Evolutionary conservation across 495 filamentous ascomycete species (phyloP), one percentile per base, ranked within the genome.

Genomic region (Penicillium manginii): DNA sequence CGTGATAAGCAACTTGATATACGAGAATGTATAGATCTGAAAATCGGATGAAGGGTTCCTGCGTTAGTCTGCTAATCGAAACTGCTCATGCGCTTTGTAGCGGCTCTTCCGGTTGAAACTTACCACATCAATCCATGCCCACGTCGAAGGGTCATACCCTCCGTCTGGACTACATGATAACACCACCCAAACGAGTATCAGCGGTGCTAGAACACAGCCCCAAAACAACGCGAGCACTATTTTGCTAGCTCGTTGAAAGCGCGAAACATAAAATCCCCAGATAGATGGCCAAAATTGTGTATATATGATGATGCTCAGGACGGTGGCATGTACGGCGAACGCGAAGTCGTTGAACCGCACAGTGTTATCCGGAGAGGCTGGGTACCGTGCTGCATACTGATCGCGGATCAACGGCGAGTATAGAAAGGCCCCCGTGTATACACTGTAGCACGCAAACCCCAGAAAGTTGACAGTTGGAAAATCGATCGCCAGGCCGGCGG

Each of bases 321-420:
- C 33, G 12, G 90, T 75, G 18, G 89, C 93, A 71, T 97, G 93
- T 4, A 82, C 72, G 2, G 91, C 91, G 68, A 97, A 98, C 2
- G 86, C 86, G 22, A 98, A 78, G 71, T 98, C 94, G 68, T 98
- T 98, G 70, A 89, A 85, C 31, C 88, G 85, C 23, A 97, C 93
- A 0, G 92, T 96, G 1, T 93, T 89, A 31, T 88, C 85, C 14
- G 87, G 82, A 0, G 86, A 81, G 14, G 79, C 65, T 1, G 86
- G 86, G 65, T 98, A 83, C 31, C 96, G 85, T n/a, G 81, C 80
- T 7, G 91, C 92, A 76, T 98, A 98, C 70, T 98, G 88, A 9
- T 76, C 68, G 11, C 88, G 86, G 49, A 98, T 89, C 6, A 85
- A 66, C 1, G 89, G 81, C 8, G 91, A 96, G 66, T 84, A 94